Conservation (phyloP, 2,329 filamentous ascomycete genomes). For the Rosellinia necatrix region DNA sequence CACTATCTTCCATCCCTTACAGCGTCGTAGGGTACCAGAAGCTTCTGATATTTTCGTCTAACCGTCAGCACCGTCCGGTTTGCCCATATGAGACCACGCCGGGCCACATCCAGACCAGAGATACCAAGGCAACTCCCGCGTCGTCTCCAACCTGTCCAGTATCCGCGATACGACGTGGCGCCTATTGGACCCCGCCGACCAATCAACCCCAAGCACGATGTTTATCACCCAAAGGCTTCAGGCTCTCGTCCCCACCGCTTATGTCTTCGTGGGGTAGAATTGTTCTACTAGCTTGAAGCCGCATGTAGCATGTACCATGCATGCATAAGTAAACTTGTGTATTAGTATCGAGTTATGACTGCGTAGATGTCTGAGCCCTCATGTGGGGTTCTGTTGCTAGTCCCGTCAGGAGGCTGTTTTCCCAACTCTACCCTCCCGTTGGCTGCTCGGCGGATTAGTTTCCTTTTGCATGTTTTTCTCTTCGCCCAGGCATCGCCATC, state of each 20-base stretch:
- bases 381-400: slow-evolving; percentile 31
- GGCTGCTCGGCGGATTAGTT: slow-evolving; percentile 39
- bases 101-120: slow-evolving; percentile 11
- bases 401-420: slow-evolving; percentile 32
- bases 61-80: slow-evolving; percentile 13
- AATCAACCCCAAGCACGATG: slow-evolving; percentile 42
- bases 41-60: slow-evolving; percentile 11
- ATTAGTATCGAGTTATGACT: slow-evolving; percentile 24
- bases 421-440: slow-evolving; percentile 34
- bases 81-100: slow-evolving; percentile 12
- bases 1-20: background rate
- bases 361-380: slow-evolving; percentile 28
- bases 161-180: slow-evolving; percentile 45
- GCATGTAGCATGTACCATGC: slow-evolving; percentile 27
- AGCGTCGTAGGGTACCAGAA: slow-evolving; percentile 2
- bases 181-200: slow-evolving; percentile 42
- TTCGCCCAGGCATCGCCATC: slow-evolving; percentile 19
- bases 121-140: slow-evolving; percentile 9
- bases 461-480: slow-evolving; percentile 33
- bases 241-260: slow-evolving; percentile 37
- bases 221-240: slow-evolving; percentile 44
- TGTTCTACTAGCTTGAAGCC: slow-evolving; percentile 24
- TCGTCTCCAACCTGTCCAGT: slow-evolving; percentile 15
- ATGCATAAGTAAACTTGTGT: slow-evolving; percentile 17
- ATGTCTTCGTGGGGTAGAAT: slow-evolving; percentile 34